Evolutionary conservation across 2,329 filamentous ascomycete species (phyloP), one percentile per base, ranked within the genome.

Genomic region (Knufia fluminis): DNA sequence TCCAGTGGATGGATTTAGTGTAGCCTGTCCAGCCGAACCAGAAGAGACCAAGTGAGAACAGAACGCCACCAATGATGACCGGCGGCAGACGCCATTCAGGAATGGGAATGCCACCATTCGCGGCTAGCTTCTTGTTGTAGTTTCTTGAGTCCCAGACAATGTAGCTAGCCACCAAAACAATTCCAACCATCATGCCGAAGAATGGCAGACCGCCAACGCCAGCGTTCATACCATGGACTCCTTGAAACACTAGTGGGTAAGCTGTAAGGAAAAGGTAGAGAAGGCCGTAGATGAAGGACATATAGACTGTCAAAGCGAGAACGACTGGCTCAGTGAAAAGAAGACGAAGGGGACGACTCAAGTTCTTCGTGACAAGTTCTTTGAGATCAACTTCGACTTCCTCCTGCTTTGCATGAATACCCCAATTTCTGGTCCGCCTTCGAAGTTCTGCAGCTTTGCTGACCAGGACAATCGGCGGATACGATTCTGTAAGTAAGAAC

Each of bases 111-210:
- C 72, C 72, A 55, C 80, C 78, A 68, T 88, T 87, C 49, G 77
- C 80, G 1, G 71, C 71, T 16, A 87, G 72, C 67, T 85, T 86
- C 58, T 76, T 75, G 59, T 78, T 76, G 65, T 91, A 91, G 63
- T 73, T 71, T 20, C 79, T 78, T 64, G 86, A 78, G 60, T 76
- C 74, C 33, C 78, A 59, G 46, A 85, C 70, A 54, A 91, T 81
- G 41, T 74, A 73, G 7, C 72, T 52, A 43, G 83, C 85, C 0
- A 83, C 85, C 48, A 86, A 66, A 14, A 91, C 53, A 62, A 88
- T 78, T 41, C 87, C 87, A 7, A 73, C 60, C 46, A 92, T 78
- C 82, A 95, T 86, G 48, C 88, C 89, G 59, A 95, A 86, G 65
- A 89, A 90, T 6, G 87, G 81, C 3, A 95, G 74, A 1, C 88